phyloP scores from a whole-genome alignment of 1,284 basidiomycete genomes.

The Ceratobasidium sp. region DNA sequence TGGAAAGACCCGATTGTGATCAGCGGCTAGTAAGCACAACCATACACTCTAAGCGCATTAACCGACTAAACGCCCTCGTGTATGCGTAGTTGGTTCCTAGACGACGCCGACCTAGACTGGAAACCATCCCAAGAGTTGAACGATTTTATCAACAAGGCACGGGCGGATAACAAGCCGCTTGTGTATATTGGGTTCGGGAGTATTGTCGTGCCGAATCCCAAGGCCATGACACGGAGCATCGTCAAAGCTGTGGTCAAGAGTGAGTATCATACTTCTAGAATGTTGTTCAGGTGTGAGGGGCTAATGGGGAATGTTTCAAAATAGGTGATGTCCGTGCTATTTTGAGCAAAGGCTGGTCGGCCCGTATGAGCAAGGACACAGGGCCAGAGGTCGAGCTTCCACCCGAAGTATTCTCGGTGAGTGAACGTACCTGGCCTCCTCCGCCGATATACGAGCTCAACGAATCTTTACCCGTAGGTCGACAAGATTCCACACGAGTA shows the following conservation, averaged over 20 bases:
- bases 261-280: constrained; percentile 49
- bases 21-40: constrained; percentile 64
- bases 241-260: constrained; percentile 72
- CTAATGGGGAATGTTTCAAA: neutral
- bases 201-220: constrained; percentile 77
- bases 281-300: constrained; percentile 5
- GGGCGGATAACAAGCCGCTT: constrained; percentile 67
- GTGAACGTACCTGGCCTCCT: constrained; percentile 41
- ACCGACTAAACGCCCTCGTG: neutral
- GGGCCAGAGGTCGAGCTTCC: constrained; percentile 58
- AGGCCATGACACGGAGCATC: constrained; percentile 70
- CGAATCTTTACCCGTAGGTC: constrained; percentile 54
- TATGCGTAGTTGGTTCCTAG: constrained; percentile 67
- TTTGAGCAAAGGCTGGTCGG: constrained; percentile 81
- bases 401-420: constrained; percentile 58
- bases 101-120: constrained; percentile 70
- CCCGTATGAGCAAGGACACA: constrained; percentile 61
- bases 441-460: constrained; percentile 49
- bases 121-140: constrained; percentile 63
- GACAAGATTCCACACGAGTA: constrained; percentile 79
- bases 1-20: constrained; percentile 77
- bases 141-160: constrained; percentile 67
- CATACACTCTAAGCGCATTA: neutral
- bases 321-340: constrained; percentile 73
- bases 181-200: constrained; percentile 82